Base-by-base conservation (phyloP, 139 green algal species). In the Astrephomene gubernaculifera region DNA sequence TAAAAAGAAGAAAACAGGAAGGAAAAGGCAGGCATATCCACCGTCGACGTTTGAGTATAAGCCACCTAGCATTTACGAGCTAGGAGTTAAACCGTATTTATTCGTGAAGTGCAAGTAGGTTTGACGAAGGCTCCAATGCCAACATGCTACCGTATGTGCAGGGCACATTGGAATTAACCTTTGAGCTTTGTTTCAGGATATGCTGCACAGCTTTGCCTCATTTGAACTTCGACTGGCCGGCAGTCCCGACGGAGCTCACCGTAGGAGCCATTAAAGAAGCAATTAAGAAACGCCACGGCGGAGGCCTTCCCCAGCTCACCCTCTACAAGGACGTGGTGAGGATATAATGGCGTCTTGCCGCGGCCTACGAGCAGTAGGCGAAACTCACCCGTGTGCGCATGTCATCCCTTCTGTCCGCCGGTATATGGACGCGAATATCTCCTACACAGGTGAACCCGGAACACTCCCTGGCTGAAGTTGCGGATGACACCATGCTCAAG, bases 191-290 rank as follows among this genome's bases (percentile, higher is more conserved):
- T 14, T 45, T 33, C 82, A 87, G 82, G 43, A 81, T 87, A 24
- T 87, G 82, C 71, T 68, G 41, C 54, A 71, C 57, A 2, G 70
- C 70, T 2, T 35, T 87, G 41, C 54, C 70, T 0, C 83, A 83
- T 41, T 45, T 88, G 2, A 83, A 83, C 63, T 88, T 88, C 35
- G 83, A 88, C 38, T 88, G 83, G 83, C 72, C 83, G 2, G 63
- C 68, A 1, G 83, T 88, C 0, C 72, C 83, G 8, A 83, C 72
- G 6, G 67, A 70, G 22, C 35, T 88, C 2, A 79, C 83, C 1
- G 25, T 88, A 10, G 67, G 43, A 4, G 73, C 72, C 17, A 71
- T 88, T 31, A 78, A 79, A 21, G 60, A 88, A 31, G 83, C 83
- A 14, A 76, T 88, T 10, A 27, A 63, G 7, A 83, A 88, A 63